Base-by-base conservation (phyloP, 306 rosid genomes). In the Abrus pulchellus region DNA sequence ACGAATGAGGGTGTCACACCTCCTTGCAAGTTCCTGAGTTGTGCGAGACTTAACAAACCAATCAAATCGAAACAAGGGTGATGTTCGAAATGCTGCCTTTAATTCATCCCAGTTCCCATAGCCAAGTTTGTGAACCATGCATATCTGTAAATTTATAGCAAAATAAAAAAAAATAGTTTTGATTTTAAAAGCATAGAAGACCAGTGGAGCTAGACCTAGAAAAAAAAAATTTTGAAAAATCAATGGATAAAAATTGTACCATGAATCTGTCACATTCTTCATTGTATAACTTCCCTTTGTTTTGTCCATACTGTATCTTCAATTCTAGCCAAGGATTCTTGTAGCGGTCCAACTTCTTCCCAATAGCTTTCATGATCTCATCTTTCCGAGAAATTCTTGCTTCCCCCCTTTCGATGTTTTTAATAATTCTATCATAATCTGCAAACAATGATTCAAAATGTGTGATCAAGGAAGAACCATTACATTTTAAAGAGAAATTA, bases 41-140 rank as follows among this genome's bases (percentile, higher is more conserved):
- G 99, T 95, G 80, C 99, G 98, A 57, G 99, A 95, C 89, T 95
- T 95, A 2, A 95, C 94, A 87, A 95, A 95, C 99, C 99, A 95
- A 89, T 95, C 99, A 85, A 95, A 95, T 75, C 98, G 94, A 86
- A 95, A 95, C 85, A 95, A 83, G 33, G 99, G 97, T 34, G 99
- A 95, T 4, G 98, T 95, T 52, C 99, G 98, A 68, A 95, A 95
- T 44, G 97, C 98, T 20, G 99, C 98, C 86, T 95, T 95, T 87
- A 95, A 79, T 84, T 95, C 99, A 80, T 95, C 99, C 99, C 99
- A 95, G 84, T 93, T 95, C 52, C 99, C 99, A 80, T 95, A 95
- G 74, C 99, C 99, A 72, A 95, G 97, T 80, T 95, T 95, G 90
- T 95, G 98, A 81, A 95, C 89, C 99, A 92, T 95, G 89, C 99